phyloP scores from a whole-genome alignment of 2,329 filamentous ascomycete genomes.

The Tolypocladium cylindrosporum region DNA sequence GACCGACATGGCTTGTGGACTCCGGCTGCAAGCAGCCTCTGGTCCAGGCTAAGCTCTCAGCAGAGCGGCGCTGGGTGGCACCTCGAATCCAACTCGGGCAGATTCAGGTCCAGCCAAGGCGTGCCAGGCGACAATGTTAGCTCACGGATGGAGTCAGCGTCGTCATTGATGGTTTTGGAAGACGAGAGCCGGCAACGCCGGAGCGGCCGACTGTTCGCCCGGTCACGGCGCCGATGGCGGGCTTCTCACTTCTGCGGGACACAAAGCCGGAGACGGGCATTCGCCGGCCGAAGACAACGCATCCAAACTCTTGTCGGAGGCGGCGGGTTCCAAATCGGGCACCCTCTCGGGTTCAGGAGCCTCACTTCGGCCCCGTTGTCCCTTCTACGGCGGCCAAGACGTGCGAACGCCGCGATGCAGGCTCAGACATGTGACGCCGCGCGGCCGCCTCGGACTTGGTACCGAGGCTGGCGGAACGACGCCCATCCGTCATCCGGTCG shows the following conservation, averaged over 20 bases:
- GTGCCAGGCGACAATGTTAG: too few relatives aligned
- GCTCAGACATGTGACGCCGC: neutral
- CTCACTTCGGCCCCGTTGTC: neutral
- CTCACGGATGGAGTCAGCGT: neutral
- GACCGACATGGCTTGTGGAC: neutral
- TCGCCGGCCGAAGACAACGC: neutral
- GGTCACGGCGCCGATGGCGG: neutral
- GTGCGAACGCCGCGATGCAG: neutral
- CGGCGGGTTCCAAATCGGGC: neutral
- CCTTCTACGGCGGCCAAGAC: neutral
- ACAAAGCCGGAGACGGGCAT: neutral
- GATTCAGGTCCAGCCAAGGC: too few relatives aligned
- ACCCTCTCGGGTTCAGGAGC: neutral
- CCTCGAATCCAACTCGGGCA: too few relatives aligned
- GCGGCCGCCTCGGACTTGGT: neutral
- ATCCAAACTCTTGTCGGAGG: neutral
- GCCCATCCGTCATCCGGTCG: neutral
- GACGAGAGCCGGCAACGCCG: neutral
- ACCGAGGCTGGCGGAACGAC: neutral
- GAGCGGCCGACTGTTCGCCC: neutral
- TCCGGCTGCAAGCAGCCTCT: neutral
- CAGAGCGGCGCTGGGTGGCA: neutral
- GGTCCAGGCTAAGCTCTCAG: neutral
- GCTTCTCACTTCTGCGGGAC: neutral
- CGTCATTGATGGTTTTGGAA: neutral